Percentiles rank a stretch among this genome's conserved stretches.
Evolutionary conservation across 2,329 filamentous ascomycete species (phyloP).

Genomic region (Verticillium zaregamsianum): DNA sequence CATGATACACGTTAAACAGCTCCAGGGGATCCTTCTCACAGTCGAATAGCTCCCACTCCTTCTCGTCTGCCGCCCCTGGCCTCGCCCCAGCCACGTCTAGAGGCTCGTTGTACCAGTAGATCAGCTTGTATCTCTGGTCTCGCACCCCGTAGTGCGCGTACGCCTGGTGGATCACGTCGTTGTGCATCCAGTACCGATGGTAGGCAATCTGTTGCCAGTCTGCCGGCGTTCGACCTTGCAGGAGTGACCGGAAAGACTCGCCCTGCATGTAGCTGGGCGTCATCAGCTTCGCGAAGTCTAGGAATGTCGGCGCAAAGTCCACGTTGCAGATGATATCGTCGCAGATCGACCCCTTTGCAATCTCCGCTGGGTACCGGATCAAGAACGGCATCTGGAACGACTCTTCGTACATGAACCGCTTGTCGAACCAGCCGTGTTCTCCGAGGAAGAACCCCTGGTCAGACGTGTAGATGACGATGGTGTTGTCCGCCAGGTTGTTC

Average conservation of each 20-base stretch:
- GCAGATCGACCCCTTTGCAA: constrained; percentile 31
- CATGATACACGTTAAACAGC: constrained; percentile 40
- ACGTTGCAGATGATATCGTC: constrained; percentile 49
- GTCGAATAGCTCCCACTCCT: constrained; percentile 53
- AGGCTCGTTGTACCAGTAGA: constrained; percentile 53
- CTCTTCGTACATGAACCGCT: constrained; percentile 55
- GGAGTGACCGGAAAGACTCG: constrained; percentile 32
- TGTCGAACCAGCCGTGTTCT: constrained; percentile 55
- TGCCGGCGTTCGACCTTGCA: constrained; percentile 30
- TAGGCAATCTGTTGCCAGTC: constrained; percentile 49
- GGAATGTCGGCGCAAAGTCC: constrained; percentile 47
- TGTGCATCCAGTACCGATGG: constrained; percentile 54
- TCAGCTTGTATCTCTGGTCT: constrained; percentile 48
- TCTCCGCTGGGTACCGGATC: constrained; percentile 38
- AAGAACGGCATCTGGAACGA: constrained; percentile 53
- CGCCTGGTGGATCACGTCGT: constrained; percentile 42
- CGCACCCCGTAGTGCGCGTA: constrained; percentile 49
- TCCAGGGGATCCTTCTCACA: constrained; percentile 45
- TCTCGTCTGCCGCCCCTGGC: constrained; percentile 32
- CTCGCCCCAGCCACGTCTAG: constrained; percentile 40
- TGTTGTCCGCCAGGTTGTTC: constrained; percentile 37
- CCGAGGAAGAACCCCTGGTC: constrained; percentile 54
- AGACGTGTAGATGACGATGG: constrained; percentile 48
- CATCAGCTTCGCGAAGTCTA: constrained; percentile 37
- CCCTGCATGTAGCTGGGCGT: constrained; percentile 50